Conservation (phyloP, 306 rosid genomes). For the Luffa acutangula region DNA sequence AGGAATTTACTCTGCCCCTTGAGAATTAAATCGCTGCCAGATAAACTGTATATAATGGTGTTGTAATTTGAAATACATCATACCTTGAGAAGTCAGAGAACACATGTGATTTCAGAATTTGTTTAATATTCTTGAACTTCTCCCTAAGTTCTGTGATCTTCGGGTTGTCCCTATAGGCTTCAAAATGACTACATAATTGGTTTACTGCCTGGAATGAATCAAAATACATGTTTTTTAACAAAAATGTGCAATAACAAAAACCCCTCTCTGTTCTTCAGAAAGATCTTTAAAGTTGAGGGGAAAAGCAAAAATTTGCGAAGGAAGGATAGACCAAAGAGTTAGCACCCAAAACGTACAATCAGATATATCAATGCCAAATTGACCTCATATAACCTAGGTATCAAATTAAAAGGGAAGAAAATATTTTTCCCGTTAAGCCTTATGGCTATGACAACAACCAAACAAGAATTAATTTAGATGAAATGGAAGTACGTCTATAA, state of each 20-base stretch:
- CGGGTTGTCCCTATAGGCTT: constrained; percentile 92
- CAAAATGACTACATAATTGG: constrained; percentile 94
- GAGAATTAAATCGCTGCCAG: neutral
- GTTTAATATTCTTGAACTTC: constrained; percentile 96
- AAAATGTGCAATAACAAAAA: neutral
- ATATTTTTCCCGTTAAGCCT: neutral
- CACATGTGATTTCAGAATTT: constrained; percentile 94
- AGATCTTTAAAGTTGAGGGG: neutral
- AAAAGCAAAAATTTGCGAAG: neutral
- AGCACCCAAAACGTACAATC: neutral
- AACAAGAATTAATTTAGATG: neutral
- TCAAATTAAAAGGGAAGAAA: neutral
- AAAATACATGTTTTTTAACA: constrained; percentile 1
- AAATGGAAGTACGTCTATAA: neutral
- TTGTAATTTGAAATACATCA: constrained; percentile 3
- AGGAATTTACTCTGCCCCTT: neutral
- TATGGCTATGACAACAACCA: neutral
- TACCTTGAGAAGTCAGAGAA: constrained; percentile 97
- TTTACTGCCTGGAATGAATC: constrained; percentile 79
- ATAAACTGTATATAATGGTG: neutral
- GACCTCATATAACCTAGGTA: neutral
- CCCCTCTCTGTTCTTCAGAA: neutral
- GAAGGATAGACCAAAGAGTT: neutral
- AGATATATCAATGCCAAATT: neutral
- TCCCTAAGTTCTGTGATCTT: constrained; percentile 96